Evolutionary conservation across 306 rosid species (phyloP), one percentile per base, ranked within the genome.

Genomic region (Cucurbita moschata): DNA sequence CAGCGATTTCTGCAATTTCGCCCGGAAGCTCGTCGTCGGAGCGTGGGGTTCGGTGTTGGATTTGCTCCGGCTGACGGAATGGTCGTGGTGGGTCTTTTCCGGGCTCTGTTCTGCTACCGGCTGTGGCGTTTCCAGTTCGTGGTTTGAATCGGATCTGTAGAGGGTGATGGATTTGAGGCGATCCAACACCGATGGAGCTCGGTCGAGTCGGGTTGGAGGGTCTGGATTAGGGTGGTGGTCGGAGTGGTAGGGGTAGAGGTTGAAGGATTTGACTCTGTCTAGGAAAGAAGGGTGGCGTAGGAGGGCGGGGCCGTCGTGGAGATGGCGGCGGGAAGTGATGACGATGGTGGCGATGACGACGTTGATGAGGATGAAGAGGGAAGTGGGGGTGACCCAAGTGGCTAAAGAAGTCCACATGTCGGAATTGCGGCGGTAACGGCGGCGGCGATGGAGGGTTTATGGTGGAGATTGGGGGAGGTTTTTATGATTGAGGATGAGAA

Each of bases 341-440:
- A 77, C 70, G 49, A 94, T 81, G 83, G 85, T 82, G 38, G 73
- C 85, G 44, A 94, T 80, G 83, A 86, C 83, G 30, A 62, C 83
- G 96, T 94, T 94, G 66, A 91, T 18, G 64, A 91, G 3, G 81
- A 94, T 26, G 87, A 91, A 94, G 15, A 94, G 86, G 26, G 81
- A 77, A 53, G 85, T 71, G 12, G 95, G 89, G 3, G 88, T 91
- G 71, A 86, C 1, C 97, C 90, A 94, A 56, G 51, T 75, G 2
- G 83, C 71, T 23, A 80, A 13, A 52, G 58, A 49, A 72, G 66
- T 59, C 75, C 53, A 81, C 47, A 82, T 15, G 16, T 0, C 30
- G 58, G 16, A 1, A 18, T 3, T 1, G 63, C 4, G 50, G 8
- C 4, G 47, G 67, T 6, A 8, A 6, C 13, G 1, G 1, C 37